Percentiles rank a stretch among this genome's conserved stretches.
Conservation (phyloP, 1,139 yeast species). For the Nadsonia commutata region DNA sequence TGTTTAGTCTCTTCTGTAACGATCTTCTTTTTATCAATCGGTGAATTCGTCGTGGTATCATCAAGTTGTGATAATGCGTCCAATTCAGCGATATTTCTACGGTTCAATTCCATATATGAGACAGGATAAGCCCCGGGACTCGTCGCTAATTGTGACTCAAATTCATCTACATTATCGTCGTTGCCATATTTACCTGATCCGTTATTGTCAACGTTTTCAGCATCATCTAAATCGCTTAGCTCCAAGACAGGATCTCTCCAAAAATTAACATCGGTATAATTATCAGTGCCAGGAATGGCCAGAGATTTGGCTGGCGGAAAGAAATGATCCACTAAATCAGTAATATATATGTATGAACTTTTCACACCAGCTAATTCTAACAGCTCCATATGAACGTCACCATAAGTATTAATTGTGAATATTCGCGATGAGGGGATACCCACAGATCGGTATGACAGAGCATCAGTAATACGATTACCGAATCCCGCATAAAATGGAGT, state of each 20-base stretch:
- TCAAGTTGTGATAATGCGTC: conserved; percentile 8
- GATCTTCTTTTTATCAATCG: conserved; percentile 10
- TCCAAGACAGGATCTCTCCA: conserved; percentile 79
- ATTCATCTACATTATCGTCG: conserved; percentile 1
- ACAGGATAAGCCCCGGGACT: conserved; percentile 3
- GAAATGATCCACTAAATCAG: conserved; percentile 91
- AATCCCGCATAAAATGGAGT: conserved; percentile 96
- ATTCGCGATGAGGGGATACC: conserved; percentile 90
- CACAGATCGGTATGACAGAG: conserved; percentile 84
- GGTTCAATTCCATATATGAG: conserved; percentile 2
- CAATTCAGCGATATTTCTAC: conserved; percentile 3
- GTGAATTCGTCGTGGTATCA: conserved; percentile 2
- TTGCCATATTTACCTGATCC: conserved; percentile 6
- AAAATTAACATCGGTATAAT: conserved; percentile 72
- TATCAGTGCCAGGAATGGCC: conserved; percentile 27
- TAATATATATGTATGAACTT: conserved; percentile 76
- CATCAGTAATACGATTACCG: conserved; percentile 95
- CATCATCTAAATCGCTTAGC: conserved; percentile 38
- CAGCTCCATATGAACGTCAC: conserved; percentile 95
- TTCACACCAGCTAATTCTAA: conserved; percentile 87
- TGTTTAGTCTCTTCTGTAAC: conserved; percentile 11
- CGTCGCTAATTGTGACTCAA: conserved; percentile 2
- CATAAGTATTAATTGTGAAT: conserved; percentile 90
- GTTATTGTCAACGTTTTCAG: conserved; percentile 15
- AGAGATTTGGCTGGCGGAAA: conserved; percentile 66